Percentiles rank a stretch among this genome's conserved stretches.
Conservation (phyloP, 768 basidiomycete species). For the Leccinum broughii region DNA sequence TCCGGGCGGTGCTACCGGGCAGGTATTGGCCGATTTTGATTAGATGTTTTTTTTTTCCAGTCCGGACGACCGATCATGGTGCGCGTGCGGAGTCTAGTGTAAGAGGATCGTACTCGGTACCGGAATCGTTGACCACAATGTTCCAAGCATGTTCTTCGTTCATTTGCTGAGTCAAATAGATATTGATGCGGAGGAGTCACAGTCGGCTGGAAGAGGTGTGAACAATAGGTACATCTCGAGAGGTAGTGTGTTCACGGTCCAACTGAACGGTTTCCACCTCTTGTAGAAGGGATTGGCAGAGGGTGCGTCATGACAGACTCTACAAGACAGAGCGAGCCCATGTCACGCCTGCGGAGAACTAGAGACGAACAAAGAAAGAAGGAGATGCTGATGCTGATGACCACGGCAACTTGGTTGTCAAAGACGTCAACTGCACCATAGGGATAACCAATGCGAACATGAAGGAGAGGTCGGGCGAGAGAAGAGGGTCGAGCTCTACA, state of each 20-base stretch:
- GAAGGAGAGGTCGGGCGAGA: no score
- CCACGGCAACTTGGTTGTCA: slow-evolving; percentile 80
- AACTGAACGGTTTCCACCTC: slow-evolving; percentile 87
- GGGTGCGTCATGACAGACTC: slow-evolving; percentile 91
- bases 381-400: slow-evolving; percentile 66
- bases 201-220: slow-evolving; percentile 48
- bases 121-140: slow-evolving; percentile 84
- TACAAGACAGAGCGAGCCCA: slow-evolving; percentile 82
- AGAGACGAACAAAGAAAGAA: not conserved
- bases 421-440: slow-evolving; percentile 43
- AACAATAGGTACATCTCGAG: slow-evolving; percentile 6
- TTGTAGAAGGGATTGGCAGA: slow-evolving; percentile 86
- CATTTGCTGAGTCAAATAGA: slow-evolving; percentile 88
- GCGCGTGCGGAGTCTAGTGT: slow-evolving; percentile 78
- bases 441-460: no score
- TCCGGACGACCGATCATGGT: slow-evolving; percentile 93
- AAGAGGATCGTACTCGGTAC: slow-evolving; percentile 84
- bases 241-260: slow-evolving; percentile 62
- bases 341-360: slow-evolving; percentile 57
- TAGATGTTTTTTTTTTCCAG: slow-evolving; percentile 59
- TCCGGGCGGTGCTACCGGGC: slow-evolving; percentile 71
- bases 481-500: no score
- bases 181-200: slow-evolving; percentile 69
- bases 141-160: slow-evolving; percentile 89
- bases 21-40: slow-evolving; percentile 46